These are phyloP conservation scores for Rosa chinensis DNA, from an alignment of 306 rosid species.

Conservation along the genomic window DNA sequence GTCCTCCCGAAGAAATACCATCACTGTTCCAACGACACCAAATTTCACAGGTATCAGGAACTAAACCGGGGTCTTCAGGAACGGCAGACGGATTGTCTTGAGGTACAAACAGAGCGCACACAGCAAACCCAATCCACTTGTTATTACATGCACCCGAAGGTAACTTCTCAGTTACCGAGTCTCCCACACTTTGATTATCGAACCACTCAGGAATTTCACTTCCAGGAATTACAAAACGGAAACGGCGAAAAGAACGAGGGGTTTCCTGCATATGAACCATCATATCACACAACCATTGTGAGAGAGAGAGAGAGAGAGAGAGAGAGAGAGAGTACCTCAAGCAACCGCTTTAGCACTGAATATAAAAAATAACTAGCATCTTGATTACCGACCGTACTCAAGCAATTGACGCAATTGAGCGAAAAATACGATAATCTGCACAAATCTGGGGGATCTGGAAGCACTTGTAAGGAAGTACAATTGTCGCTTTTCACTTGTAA, in stretches of 20 bases:
- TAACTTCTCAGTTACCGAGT: background rate
- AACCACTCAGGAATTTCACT: constrained; percentile 21
- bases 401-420: background rate
- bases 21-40: too few relatives aligned
- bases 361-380: background rate
- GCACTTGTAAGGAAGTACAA: too few relatives aligned
- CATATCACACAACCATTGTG: too few relatives aligned
- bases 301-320: too few relatives aligned
- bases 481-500: too few relatives aligned
- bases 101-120: background rate
- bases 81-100: background rate
- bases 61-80: background rate
- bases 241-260: too few relatives aligned
- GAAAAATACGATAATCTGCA: too few relatives aligned
- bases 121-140: background rate
- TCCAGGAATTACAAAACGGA: background rate
- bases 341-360: background rate
- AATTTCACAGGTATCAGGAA: too few relatives aligned
- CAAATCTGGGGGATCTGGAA: too few relatives aligned
- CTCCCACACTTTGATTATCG: background rate
- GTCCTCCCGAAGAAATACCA: too few relatives aligned
- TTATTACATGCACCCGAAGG: background rate
- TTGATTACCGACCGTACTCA: too few relatives aligned
- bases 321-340: background rate
- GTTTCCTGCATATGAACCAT: too few relatives aligned